A percentile compares a stretch with the other conserved stretches of the same genome.
phyloP scores from a whole-genome alignment of 768 basidiomycete genomes.

The Lactarius hatsudake region DNA sequence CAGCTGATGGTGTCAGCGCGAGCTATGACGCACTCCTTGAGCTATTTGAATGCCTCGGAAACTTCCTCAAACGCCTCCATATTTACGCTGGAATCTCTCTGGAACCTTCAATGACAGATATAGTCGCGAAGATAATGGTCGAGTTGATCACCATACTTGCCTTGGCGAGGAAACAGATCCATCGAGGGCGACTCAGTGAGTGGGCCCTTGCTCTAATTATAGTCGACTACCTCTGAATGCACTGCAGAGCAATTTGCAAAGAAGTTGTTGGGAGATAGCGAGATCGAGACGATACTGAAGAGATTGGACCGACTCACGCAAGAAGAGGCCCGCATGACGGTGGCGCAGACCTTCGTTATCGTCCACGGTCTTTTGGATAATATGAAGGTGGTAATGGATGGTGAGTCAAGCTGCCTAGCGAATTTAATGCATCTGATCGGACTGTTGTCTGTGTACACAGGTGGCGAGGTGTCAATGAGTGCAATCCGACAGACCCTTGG shows the following conservation, averaged over 20 bases:
- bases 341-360: neutral
- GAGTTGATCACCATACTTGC: constrained; percentile 13
- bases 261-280: constrained; percentile 2
- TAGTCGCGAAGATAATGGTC: constrained; percentile 10
- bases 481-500: neutral
- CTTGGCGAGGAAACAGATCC: constrained; percentile 2
- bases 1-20: constrained; percentile 3
- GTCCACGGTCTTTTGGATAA: constrained; percentile 13
- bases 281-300: constrained; percentile 2
- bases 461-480: neutral
- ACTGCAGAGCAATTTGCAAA: constrained; percentile 7
- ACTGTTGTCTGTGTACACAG: too few species aligned
- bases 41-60: neutral
- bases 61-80: constrained; percentile 11
- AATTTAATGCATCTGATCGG: neutral
- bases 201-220: neutral
- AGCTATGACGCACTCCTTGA: constrained; percentile 18
- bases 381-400: constrained; percentile 8
- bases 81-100: neutral
- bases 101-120: neutral
- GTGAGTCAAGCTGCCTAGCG: neutral
- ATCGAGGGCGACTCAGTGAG: constrained; percentile 12
- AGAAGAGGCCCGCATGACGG: constrained; percentile 10
- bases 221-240: neutral
- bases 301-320: constrained; percentile 14